Base-by-base conservation (phyloP, 2,329 filamentous ascomycete genomes). In the Apiospora aurea region DNA sequence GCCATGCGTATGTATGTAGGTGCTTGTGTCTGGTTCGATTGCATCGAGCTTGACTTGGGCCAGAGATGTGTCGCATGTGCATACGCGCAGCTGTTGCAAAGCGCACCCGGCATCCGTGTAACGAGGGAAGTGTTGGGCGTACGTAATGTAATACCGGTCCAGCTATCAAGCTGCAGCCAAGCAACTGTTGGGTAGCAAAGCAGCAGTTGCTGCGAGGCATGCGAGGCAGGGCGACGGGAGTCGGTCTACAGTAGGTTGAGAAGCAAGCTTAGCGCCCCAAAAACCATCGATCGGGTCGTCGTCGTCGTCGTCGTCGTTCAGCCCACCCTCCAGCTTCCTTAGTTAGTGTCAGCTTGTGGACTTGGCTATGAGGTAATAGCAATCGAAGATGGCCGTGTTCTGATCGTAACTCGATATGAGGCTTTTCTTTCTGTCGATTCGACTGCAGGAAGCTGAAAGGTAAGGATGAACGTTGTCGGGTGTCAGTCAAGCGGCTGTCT, bases 221-320 rank as follows among this genome's bases (percentile, higher is more conserved):
- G 14, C 26, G 18, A 61, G 34, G 57, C 29, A 64, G 57, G 21
- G 34, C 57, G 34, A 2, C 57, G 21, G 57, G 34, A 64, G 57
- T 64, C 29, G n/a, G 34, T 41, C 49, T 26, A 49, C 51, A 57
- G 49, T 8, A 16, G 7, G 34, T 38, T 38, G 18, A 38, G 49
- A 34, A 64, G 53, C 53, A 61, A 61, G 18, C 34, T 64, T 41
- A n/a, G 34, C 57, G 34, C 34, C 57, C 57, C 57, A 41, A 64
- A 64, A 64, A 41, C 18, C 57, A 64, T 64, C 57, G 57, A 64
- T 64, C 57, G 57, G 57, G 29, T 38, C 34, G 34, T 38, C 34
- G 34, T 34, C 34, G 34, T 34, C 6, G 29, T 38, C 34, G 34
- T 38, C 34, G 26, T 41, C 57, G 16, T 41, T 38, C 57, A 64